These are phyloP conservation scores for Grosmannia clavigera DNA, from an alignment of 2,329 filamentous ascomycete genomes.

Conservation along the genomic window DNA sequence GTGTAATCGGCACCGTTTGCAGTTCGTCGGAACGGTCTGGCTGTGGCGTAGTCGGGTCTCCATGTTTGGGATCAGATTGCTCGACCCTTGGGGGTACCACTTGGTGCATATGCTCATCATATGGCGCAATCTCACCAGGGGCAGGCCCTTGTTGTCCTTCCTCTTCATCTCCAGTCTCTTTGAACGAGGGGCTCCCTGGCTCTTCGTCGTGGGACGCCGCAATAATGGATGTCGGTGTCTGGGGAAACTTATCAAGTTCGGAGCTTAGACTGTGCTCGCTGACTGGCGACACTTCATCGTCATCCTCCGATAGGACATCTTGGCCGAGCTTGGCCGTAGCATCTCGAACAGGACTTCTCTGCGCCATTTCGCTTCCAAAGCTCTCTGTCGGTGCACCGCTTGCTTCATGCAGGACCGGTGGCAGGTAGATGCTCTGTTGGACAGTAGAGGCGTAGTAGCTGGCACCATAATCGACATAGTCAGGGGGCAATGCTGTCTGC, in stretches of 20 bases:
- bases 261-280: neutral
- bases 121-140: neutral
- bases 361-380: neutral
- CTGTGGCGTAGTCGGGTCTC: neutral
- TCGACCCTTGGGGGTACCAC: neutral
- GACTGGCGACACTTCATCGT: neutral
- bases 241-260: neutral
- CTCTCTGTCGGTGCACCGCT: neutral
- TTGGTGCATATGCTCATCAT: neutral
- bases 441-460: slow-evolving; percentile 4
- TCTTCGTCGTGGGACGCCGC: neutral
- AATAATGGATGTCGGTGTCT: slow-evolving; percentile 3
- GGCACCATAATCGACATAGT: slow-evolving; percentile 4
- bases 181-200: neutral
- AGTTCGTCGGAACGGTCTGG: neutral
- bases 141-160: neutral
- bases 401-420: neutral
- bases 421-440: slow-evolving; percentile 1
- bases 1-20: neutral
- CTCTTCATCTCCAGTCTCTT: neutral
- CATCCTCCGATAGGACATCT: neutral
- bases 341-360: neutral
- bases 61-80: neutral
- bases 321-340: neutral
- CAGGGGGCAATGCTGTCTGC: neutral